Evolutionary conservation across 305 asterid genomes (phyloP).

Genomic region (Fraxinus latifolia): DNA sequence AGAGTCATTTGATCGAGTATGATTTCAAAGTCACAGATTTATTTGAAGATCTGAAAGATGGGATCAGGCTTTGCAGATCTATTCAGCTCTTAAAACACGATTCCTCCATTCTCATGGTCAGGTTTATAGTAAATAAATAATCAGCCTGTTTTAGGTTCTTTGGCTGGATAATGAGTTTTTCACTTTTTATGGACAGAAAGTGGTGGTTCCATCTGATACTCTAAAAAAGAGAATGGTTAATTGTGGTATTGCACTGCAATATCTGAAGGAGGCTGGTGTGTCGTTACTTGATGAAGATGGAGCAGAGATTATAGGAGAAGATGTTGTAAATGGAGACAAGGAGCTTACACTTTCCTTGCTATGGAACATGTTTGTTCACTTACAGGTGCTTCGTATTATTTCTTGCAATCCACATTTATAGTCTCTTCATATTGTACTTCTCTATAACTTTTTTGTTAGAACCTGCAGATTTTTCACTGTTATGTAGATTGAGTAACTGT

Average conservation of each 20-base stretch:
- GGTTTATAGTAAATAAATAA: constrained; percentile 25
- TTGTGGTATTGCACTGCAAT: constrained; percentile 77
- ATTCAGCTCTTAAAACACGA: constrained; percentile 71
- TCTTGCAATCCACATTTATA: not conserved
- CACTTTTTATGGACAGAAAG: constrained; percentile 53
- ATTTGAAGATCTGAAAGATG: constrained; percentile 81
- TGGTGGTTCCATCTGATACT: constrained; percentile 79
- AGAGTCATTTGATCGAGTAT: constrained; percentile 72
- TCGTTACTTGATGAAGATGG: constrained; percentile 78
- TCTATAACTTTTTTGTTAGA: not conserved
- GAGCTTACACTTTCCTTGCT: constrained; percentile 79
- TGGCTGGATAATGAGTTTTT: constrained; percentile 21
- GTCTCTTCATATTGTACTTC: not conserved
- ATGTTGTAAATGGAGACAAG: constrained; percentile 71
- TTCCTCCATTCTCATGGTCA: constrained; percentile 78
- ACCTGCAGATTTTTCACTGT: not conserved
- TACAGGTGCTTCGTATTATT: constrained; percentile 58
- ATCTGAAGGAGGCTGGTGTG: constrained; percentile 64
- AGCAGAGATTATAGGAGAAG: constrained; percentile 61
- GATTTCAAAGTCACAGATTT: constrained; percentile 66
- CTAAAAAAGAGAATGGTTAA: constrained; percentile 66
- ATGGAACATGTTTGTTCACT: constrained; percentile 90
- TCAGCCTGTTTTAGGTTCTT: constrained; percentile 9
- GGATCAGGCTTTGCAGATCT: constrained; percentile 81
- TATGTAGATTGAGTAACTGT: constrained; percentile 1